A percentile compares a stretch with the other conserved stretches of the same genome.
phyloP scores from a whole-genome alignment of 306 rosid genomes.

The Prunus mira region DNA sequence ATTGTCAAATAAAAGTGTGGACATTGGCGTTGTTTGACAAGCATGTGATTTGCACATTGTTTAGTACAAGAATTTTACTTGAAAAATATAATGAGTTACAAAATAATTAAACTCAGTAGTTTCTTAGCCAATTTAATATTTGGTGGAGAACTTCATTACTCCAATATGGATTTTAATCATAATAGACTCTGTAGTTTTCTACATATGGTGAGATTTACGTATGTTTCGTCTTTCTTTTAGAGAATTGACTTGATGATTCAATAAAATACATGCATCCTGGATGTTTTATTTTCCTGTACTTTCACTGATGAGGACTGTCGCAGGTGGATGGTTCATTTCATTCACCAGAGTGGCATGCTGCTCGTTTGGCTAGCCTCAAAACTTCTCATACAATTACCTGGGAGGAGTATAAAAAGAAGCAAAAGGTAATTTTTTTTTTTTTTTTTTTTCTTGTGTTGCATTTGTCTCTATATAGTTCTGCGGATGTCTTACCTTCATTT shows the following conservation, averaged over 20 bases:
- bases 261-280: conserved; percentile 14
- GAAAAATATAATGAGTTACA: not conserved
- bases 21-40: not conserved
- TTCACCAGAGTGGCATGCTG: conserved; percentile 99
- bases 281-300: conserved; percentile 39
- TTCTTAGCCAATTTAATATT: not conserved
- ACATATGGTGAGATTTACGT: not conserved
- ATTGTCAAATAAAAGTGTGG: not conserved
- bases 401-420: conserved; percentile 93
- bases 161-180: not conserved
- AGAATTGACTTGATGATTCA: conserved; percentile 20
- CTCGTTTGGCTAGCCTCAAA: conserved; percentile 99
- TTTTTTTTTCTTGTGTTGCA: not conserved
- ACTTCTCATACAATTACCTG: conserved; percentile 96
- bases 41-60: not conserved
- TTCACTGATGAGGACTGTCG: conserved; percentile 87
- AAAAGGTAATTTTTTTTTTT: conserved; percentile 54
- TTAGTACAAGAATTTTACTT: not conserved
- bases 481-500: not conserved
- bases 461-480: not conserved
- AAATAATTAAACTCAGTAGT: not conserved
- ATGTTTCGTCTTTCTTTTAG: conserved; percentile 15
- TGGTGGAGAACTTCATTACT: not conserved
- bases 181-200: not conserved
- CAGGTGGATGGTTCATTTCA: conserved; percentile 99